Base-by-base conservation (phyloP, 176 grass and related monocot species). In the Aegilops bicornis region DNA sequence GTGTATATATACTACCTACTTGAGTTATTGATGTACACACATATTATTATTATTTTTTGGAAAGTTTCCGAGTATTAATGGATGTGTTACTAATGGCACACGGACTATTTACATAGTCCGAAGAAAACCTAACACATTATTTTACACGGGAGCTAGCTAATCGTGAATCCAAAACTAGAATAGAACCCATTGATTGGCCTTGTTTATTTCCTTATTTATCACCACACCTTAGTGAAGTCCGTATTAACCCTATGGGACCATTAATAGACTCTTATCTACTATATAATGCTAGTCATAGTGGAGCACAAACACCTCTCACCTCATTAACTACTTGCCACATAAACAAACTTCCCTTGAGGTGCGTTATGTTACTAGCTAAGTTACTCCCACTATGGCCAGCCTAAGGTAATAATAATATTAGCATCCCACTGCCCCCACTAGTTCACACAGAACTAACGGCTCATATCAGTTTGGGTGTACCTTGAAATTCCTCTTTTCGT, bases 181-280 rank as follows among this genome's bases (percentile, higher is more conserved):
- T 15, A 73, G 12, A 11, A 45, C 20, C 39, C 39, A 45, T 73
- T 45, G n/a, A 73, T 73, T 43, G 24, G 36, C 37, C 37, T 73
- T 73, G 10, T 73, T 43, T 73, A 73, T 73, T n/a, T 73, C 33
- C 70, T 43, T 73, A 43, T 25, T 73, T 43, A 73, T 25, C 70
- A 24, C 70, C 70, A 73, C 5, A 14, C 22, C 14, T 43, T 43
- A 8, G 20, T 73, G 70, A 74, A 74, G 40, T 74, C 6, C 71
- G 13, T 74, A 27, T 74, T 74, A 74, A 45, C 22, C 69, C n/a
- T 73, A 43, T 73, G 37, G 13, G 70, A 3, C 25, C 70, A 73
- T 25, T 43, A 3, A 16, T 45, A 73, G n/a, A 45, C 37, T 73
- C 37, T 8, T 47, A 74, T 23, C n/a, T 64, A 64, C 61, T 64